Evolutionary conservation across 2,329 filamentous ascomycete genomes (phyloP), one percentile per base, ranked within the genome.

Genomic region (Aspergillus bombycis): DNA sequence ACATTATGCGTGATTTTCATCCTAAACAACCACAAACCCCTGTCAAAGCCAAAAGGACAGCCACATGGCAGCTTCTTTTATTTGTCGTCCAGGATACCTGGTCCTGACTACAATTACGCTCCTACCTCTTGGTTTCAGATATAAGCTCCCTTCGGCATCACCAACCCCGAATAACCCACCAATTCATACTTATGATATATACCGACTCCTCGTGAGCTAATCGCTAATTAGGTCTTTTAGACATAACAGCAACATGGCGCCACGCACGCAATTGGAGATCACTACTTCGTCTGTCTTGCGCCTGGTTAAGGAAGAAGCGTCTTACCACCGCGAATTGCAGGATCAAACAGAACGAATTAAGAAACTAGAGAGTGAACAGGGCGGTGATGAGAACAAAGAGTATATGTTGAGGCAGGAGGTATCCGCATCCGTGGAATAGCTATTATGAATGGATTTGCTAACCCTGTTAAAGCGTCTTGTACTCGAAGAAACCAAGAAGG

Each of bases 331-430:
- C 75, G 95, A 99, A 78, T 85, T 94, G 23, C 82, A 86, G 67
- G 84, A 89, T 68, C 94, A 98, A 76, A 85, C 91, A 71, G 85
- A 86, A 65, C 87, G 91, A 62, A 86, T 96, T 67, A 81, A 86
- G 76, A 87, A 88, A 75, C 84, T 96, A 21, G 84, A 89, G 76
- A 82, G 84, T 52, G 88, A 91, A 70, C 77, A 87, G 36, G 83
- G 86, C 59, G 91, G 91, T 65, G 88, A 89, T 10, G 92, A 89
- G 70, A 97, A 97, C 78, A 88, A 86, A 57, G 88, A 91, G 69
- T 97, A 87, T 74, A 85, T 89, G 68, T 73, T 98, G 71, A 95
- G 89, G 80, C 94, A 99, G 78, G 91, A 97, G 86, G 95, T 96
- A 77, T 46, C 85, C 19, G 11, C 34, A 2, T 16, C 16, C 38